Conservation (phyloP, 2,329 filamentous ascomycete genomes). For the Exophiala dermatitidis region DNA sequence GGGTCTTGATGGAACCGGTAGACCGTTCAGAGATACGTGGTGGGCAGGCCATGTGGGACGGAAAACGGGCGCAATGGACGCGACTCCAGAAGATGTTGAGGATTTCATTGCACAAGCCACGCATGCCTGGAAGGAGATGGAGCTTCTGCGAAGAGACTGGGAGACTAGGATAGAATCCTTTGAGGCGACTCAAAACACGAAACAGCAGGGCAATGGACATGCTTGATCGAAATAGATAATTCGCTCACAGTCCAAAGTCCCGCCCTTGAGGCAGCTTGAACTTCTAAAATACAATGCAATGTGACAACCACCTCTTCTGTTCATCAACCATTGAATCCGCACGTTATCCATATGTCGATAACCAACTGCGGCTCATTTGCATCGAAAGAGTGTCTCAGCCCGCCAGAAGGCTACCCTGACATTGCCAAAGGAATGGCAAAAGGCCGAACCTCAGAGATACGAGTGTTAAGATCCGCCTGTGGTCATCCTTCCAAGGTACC, state of each 20-base stretch:
- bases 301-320: too few species aligned
- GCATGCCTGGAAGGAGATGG: slow-evolving; percentile 63
- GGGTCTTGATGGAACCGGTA: slow-evolving; percentile 56
- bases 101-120: slow-evolving; percentile 58
- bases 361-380: too few species aligned
- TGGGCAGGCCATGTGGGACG: slow-evolving; percentile 48
- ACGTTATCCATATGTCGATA: too few species aligned
- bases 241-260: neutral
- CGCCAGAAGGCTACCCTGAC: too few species aligned
- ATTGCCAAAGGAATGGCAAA: too few species aligned
- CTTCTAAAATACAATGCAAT: too few species aligned
- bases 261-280: too few species aligned
- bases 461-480: too few species aligned
- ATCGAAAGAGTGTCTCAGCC: too few species aligned
- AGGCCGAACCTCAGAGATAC: too few species aligned
- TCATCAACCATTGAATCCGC: too few species aligned
- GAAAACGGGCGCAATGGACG: slow-evolving; percentile 50
- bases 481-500: neutral
- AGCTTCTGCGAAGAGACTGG: slow-evolving; percentile 62
- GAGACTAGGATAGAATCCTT: slow-evolving; percentile 42
- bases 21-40: slow-evolving; percentile 21
- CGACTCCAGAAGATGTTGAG: slow-evolving; percentile 54
- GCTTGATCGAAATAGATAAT: neutral
- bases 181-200: slow-evolving; percentile 29
- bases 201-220: slow-evolving; percentile 2